Percentiles rank a stretch among this genome's conserved stretches.
These are phyloP conservation scores for Nosema muscidifuracis DNA, from an alignment of 371 early-diverging fungal genomes.

Conservation along the genomic window DNA sequence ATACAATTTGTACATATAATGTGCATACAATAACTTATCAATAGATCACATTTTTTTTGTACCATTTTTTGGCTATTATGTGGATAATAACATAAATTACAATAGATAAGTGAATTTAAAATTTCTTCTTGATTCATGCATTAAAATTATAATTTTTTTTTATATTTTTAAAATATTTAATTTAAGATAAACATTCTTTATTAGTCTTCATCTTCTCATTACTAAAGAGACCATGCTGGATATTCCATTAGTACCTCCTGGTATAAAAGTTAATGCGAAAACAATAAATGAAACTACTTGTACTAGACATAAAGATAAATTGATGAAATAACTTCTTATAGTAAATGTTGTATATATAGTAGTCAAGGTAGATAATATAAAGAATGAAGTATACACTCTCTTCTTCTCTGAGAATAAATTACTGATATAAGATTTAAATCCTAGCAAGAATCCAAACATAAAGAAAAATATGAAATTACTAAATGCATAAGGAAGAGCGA, in stretches of 20 bases:
- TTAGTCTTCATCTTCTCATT: slow-evolving; percentile 34
- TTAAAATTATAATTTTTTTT: not conserved
- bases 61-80: not conserved
- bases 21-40: slow-evolving; percentile 9
- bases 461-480: slow-evolving; percentile 58
- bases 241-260: slow-evolving; percentile 53
- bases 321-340: slow-evolving; percentile 32
- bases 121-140: slow-evolving; percentile 16
- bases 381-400: slow-evolving; percentile 45
- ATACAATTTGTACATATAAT: not conserved
- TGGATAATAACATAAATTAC: slow-evolving; percentile 2
- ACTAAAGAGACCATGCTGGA: slow-evolving; percentile 44
- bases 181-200: not conserved
- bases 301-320: slow-evolving; percentile 29
- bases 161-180: too few relatives aligned
- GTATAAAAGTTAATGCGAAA: slow-evolving; percentile 55
- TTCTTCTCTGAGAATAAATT: slow-evolving; percentile 47
- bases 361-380: slow-evolving; percentile 41
- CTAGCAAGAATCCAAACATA: slow-evolving; percentile 60
- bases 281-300: slow-evolving; percentile 53
- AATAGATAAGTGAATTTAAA: not conserved
- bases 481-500: slow-evolving; percentile 59
- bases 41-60: not conserved
- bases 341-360: slow-evolving; percentile 47
- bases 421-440: slow-evolving; percentile 58